Percentiles rank a stretch among this genome's conserved stretches.
These are phyloP conservation scores for Myxozyma vanderwaltii DNA, from an alignment of 805 yeast genomes.

Conservation along the genomic window DNA sequence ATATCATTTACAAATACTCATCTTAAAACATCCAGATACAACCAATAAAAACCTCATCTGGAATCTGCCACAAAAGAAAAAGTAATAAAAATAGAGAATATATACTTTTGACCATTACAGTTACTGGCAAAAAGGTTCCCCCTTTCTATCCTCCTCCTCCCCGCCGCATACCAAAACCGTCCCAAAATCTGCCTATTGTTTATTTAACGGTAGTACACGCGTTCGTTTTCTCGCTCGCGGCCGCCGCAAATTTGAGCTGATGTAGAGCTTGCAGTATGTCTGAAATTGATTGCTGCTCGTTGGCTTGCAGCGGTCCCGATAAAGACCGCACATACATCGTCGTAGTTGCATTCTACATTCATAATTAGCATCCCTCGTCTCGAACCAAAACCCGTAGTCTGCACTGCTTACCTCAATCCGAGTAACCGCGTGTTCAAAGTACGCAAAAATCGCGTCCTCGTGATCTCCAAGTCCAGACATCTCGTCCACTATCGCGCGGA, in stretches of 20 bases:
- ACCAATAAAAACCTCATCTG: too few relatives aligned
- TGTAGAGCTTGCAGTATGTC: constrained; percentile 5
- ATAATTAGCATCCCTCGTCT: neutral
- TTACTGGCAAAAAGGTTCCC: too few relatives aligned
- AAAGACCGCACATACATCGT: constrained; percentile 37
- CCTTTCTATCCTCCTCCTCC: too few relatives aligned
- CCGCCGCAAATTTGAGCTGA: neutral
- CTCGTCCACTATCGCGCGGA: constrained; percentile 19
- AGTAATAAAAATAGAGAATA: too few relatives aligned
- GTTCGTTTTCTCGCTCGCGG: neutral
- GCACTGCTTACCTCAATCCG: constrained; percentile 36
- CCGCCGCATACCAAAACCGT: too few relatives aligned
- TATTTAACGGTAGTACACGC: too few relatives aligned
- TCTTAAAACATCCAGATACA: too few relatives aligned
- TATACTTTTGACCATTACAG: too few relatives aligned
- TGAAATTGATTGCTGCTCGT: constrained; percentile 9
- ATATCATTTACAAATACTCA: too few relatives aligned
- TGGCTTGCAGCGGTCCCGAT: constrained; percentile 4
- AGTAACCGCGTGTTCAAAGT: constrained; percentile 41
- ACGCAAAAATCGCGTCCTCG: constrained; percentile 32
- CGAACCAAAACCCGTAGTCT: neutral
- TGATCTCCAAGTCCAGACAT: constrained; percentile 15
- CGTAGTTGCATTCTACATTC: constrained; percentile 37
- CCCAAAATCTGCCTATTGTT: too few relatives aligned
- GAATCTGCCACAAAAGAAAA: too few relatives aligned